A percentile compares a stretch with the other conserved stretches of the same genome.
These are phyloP conservation scores for Aphanomyces stellatus DNA, from an alignment of 352 stramenopile genomes.

Conservation along the genomic window DNA sequence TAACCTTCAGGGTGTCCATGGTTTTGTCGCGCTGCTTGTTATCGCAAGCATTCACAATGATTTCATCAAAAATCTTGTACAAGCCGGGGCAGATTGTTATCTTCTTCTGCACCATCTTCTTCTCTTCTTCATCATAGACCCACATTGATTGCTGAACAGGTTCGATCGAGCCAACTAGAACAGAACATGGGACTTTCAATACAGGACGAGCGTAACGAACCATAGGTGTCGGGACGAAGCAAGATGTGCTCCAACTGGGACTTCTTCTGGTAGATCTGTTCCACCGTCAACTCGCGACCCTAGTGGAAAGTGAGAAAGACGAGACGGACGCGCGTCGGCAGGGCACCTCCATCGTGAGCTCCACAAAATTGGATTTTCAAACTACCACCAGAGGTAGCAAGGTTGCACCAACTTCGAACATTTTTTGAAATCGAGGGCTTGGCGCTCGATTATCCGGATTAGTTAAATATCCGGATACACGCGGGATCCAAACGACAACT, in stretches of 20 bases:
- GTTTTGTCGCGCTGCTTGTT: slow-evolving; percentile 99
- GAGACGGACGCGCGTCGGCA: background rate
- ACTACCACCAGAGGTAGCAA: too few relatives aligned
- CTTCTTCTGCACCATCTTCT: slow-evolving; percentile 89
- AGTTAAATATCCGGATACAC: too few relatives aligned
- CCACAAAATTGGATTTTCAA: background rate
- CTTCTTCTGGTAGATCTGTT: slow-evolving; percentile 97
- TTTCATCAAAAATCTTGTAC: slow-evolving; percentile 99
- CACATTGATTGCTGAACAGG: slow-evolving; percentile 87
- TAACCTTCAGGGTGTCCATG: slow-evolving; percentile 92
- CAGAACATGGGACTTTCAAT: too few relatives aligned
- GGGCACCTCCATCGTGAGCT: background rate
- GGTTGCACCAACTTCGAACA: too few relatives aligned
- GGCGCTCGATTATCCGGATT: too few relatives aligned
- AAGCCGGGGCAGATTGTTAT: slow-evolving; percentile 93
- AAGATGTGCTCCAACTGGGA: slow-evolving; percentile 97
- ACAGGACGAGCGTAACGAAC: too few relatives aligned
- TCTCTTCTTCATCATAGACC: slow-evolving; percentile 85
- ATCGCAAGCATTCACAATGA: slow-evolving; percentile 99
- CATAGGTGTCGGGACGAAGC: slow-evolving; percentile 96
- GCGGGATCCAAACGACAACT: too few relatives aligned
- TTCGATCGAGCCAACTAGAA: slow-evolving; percentile 91
- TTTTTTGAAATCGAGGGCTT: too few relatives aligned
- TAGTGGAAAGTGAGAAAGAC: background rate
- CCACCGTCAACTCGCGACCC: slow-evolving; percentile 33